Base-by-base conservation (phyloP, 2,329 filamentous ascomycete genomes). In the Colletotrichum tamarilloi region DNA sequence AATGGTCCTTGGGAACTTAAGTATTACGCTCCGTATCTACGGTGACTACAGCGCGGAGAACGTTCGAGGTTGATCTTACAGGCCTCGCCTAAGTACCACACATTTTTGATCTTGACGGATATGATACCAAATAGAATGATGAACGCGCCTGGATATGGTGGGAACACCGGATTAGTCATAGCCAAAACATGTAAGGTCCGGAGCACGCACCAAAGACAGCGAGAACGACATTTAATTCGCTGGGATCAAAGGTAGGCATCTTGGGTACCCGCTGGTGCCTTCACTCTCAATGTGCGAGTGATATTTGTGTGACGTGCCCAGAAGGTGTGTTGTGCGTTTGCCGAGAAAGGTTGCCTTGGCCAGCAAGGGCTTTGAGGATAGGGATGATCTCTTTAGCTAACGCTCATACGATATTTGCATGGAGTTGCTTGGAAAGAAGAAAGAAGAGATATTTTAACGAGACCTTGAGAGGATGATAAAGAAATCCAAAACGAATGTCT, bases 41-140 rank as follows among this genome's bases (percentile, higher is more conserved):
- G 56, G 28, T n/a, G 4, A 28, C 19, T n/a, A 19, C 6, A 22
- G 8, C 16, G 30, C 35, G 12, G 5, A 42, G 12, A 1, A 55
- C 22, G 11, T 3, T 3, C 14, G 16, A 42, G 42, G 19, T 16
- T 38, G 1, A 32, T 81, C 86, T 78, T 78, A 88, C 87, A 77
- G 28, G 88, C 88, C 81, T 89, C 87, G 22, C 88, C 88, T 5
- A 90, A 80, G 75, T 88, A 89, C 86, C 87, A 89, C 42, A 80
- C 79, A 62, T 83, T 82, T 79, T 89, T 89, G 75, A 90, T 84
- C 78, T 88, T 86, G 28, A 87, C 84, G 1, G 88, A 88, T 6
- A 87, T 81, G 65, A 89, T 76, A 57, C 87, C 87, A 76, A 86
- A 89, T 5, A 84, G 65, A 1, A 88, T 77, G 26, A 84, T 86